Evolutionary conservation across 495 filamentous ascomycete species (phyloP).

Genomic region (Xylaria bambusicola): DNA sequence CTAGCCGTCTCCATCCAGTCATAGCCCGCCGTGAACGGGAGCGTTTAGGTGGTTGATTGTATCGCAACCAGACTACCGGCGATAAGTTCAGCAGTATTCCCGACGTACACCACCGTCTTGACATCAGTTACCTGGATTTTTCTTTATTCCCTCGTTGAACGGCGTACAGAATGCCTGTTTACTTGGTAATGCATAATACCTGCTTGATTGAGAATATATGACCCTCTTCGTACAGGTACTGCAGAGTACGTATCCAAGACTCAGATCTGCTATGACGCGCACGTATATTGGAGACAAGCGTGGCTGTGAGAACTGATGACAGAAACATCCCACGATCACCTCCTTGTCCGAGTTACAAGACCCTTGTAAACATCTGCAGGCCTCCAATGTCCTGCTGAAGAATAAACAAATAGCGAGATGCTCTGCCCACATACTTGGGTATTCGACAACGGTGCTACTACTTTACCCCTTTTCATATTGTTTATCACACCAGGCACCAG

Average conservation of each 20-base stretch:
- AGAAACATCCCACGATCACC: neutral
- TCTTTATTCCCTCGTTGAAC: no score
- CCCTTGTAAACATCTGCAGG: neutral
- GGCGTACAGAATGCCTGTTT: no score
- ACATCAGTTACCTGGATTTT: no score
- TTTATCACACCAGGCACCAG: neutral
- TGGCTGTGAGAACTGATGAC: slow-evolving; percentile 15
- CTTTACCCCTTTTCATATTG: slow-evolving; percentile 4
- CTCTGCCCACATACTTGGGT: slow-evolving; percentile 4
- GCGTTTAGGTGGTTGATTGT: no score
- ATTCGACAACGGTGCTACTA: neutral
- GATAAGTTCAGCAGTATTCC: no score
- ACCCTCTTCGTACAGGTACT: neutral
- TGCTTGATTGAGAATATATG: neutral
- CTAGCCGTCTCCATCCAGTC: neutral
- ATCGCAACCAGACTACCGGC: no score
- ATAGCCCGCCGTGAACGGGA: neutral
- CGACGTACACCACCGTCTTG: no score
- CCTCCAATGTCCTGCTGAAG: neutral
- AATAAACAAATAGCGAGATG: neutral
- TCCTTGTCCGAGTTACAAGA: no score
- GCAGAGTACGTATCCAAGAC: no score
- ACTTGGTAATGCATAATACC: no score
- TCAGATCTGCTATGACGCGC: slow-evolving; percentile 12
- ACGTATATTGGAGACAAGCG: neutral